Evolutionary conservation across 2,329 filamentous ascomycete species (phyloP), one percentile per base, ranked within the genome.

Genomic region (Cercospora beticola): DNA sequence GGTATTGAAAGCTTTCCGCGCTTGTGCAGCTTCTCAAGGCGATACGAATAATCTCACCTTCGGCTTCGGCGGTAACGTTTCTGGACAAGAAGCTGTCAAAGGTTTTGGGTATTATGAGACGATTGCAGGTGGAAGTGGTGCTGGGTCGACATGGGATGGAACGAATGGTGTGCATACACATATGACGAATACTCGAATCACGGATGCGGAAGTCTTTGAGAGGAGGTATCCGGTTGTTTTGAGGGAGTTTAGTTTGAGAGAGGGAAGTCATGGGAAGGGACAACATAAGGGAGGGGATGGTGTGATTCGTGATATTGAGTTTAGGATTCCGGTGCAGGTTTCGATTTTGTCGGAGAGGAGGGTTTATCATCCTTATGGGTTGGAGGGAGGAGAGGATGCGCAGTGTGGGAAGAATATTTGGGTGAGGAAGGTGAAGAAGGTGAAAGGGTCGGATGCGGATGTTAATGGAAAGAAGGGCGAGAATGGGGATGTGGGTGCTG

Each of bases 61-160:
- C 76, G 92, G 91, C 70, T 92, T 92, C 74, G 90, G 91, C 64
- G 91, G 91, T 54, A 89, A 90, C 69, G 79, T 86, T 30, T 81
- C 84, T 0, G 83, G 85, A 4, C 82, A 86, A 60, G 84, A 86
- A 65, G 84, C 85, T n/a, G 83, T 88, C n/a, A 88, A 88, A 40
- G 92, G 92, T 0, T 95, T 95, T 76, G 92, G 92, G 9, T 95
- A 94, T 82, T 94, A 94, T 78, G 92, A 95, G 79, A 94, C 92
- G 5, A 93, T 95, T 71, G 89, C 90, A 0, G 92, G 92, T 46
- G 92, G 92, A 0, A 88, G 86, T 46, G 92, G 92, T 30, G 92
- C 92, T 0, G 91, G 91, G 0, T 86, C 89, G 0, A 83, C 84
- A 14, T 94, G 91, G 91, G 83, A 90, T 69, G 92, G 92, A 43